Conservation (phyloP, 176 grass and related monocot genomes). For the Oryza meridionalis region DNA sequence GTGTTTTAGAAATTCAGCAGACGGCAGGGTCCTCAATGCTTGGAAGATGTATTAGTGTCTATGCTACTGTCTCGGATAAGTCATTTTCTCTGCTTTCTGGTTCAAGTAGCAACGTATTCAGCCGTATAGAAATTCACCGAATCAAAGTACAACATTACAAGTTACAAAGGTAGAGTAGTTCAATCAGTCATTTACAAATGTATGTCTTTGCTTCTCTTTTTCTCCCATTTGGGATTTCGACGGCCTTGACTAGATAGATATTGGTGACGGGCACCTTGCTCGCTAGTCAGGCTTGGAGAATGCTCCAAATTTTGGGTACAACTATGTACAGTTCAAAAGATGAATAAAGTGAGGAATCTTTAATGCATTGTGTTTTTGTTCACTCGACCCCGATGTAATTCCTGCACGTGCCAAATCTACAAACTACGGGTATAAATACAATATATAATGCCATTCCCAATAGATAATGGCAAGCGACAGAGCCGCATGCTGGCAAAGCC, state of each 20-base stretch:
- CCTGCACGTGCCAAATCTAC: too few species aligned
- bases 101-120: background rate
- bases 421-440: too few species aligned
- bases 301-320: background rate
- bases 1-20: slow-evolving; percentile 40
- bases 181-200: background rate
- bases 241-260: background rate
- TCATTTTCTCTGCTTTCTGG: background rate
- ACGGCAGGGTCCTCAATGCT: background rate
- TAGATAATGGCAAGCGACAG: too few species aligned
- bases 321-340: background rate
- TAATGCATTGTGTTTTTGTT: background rate
- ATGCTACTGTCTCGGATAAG: background rate
- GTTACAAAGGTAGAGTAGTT: background rate
- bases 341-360: slow-evolving; percentile 12
- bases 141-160: background rate
- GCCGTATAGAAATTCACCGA: slow-evolving; percentile 7
- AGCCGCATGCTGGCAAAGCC: too few species aligned
- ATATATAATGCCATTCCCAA: too few species aligned
- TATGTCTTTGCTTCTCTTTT: background rate
- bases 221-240: background rate
- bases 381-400: background rate
- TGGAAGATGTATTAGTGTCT: background rate
- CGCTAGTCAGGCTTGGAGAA: background rate
- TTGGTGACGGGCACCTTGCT: background rate